Percentiles rank a stretch among this genome's conserved stretches.
These are phyloP conservation scores for Symbiodinium pilosum DNA, from an alignment of 73 alveolate species.

Conservation along the genomic window DNA sequence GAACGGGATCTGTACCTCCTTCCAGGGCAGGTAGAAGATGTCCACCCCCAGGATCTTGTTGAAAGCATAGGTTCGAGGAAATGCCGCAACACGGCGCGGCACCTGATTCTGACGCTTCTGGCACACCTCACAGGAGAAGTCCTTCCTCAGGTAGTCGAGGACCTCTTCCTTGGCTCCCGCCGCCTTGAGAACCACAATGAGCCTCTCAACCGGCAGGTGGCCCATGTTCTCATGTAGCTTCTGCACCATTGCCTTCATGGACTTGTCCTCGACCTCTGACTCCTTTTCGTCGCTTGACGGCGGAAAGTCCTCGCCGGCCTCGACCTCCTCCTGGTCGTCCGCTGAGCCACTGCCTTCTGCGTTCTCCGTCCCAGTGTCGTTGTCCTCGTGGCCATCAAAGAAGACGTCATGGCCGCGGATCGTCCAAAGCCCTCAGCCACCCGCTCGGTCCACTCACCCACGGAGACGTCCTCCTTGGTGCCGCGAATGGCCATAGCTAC, in stretches of 20 bases:
- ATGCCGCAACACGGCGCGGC: background rate
- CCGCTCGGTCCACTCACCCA: too few relatives aligned
- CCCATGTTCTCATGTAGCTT: conserved; percentile 21
- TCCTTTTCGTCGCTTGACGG: background rate
- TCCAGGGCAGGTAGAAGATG: background rate
- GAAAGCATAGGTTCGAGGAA: background rate
- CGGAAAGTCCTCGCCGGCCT: background rate
- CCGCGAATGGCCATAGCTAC: too few relatives aligned
- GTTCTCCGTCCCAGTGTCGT: background rate
- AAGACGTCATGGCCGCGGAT: too few relatives aligned
- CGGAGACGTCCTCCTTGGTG: too few relatives aligned
- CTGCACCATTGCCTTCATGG: too few relatives aligned
- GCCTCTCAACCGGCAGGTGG: background rate
- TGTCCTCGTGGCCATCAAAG: too few relatives aligned
- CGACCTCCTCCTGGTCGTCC: background rate
- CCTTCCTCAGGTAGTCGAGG: background rate
- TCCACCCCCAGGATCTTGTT: conserved; percentile 16
- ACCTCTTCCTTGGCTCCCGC: background rate
- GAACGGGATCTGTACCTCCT: background rate
- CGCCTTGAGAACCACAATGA: background rate
- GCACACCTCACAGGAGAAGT: background rate
- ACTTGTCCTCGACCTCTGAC: background rate
- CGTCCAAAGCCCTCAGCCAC: too few relatives aligned
- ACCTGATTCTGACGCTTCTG: background rate
- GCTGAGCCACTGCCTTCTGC: background rate